Evolutionary conservation across 176 grass and related monocot species (phyloP), one percentile per base, ranked within the genome.

Genomic region (Oryza glaberrima): DNA sequence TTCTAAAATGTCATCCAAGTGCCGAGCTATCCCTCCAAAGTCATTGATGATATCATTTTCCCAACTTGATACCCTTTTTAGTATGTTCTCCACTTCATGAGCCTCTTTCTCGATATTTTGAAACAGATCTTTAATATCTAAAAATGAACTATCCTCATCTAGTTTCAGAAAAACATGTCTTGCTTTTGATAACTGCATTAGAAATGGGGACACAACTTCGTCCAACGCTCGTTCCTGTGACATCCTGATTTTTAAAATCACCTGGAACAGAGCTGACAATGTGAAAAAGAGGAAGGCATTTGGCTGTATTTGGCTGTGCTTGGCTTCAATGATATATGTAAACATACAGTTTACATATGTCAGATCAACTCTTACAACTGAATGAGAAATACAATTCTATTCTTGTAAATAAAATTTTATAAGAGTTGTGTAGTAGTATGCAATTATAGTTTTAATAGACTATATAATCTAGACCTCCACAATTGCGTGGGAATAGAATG

Each of bases 1-100:
- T 77, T 88, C 86, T 30, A 88, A 65, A 30, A 88, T 88, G 61
- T 88, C 80, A 72, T 88, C 86, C 58, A 88, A 83, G 82, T 88
- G 51, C 3, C 80, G 66, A 72, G 80, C 86, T 65, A 88, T 88
- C 38, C 86, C 86, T 72, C 86, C 86, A 32, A 88, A 88, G 32
- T 88, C 86, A 77, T 78, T 32, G 11, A 83, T 83, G 20, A 88
- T 70, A 6, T 72, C 80, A 77, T 77, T 71, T 83, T 83, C 86
- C 73, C 86, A 88, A 43, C 63, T 72, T 11, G 80, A 83, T 6
- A 88, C 80, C n/a, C 66, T 19, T 41, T 77, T 47, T 4, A 88
- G 80, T 88, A 88, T 17, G 43, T 83, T 46, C 16, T 88, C 56
- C 14, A 88, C 67, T 26, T 52, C 86, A 30, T 4, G 45, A 0